Conservation (phyloP, 2,329 filamentous ascomycete species). For the Venturia aucupariae region DNA sequence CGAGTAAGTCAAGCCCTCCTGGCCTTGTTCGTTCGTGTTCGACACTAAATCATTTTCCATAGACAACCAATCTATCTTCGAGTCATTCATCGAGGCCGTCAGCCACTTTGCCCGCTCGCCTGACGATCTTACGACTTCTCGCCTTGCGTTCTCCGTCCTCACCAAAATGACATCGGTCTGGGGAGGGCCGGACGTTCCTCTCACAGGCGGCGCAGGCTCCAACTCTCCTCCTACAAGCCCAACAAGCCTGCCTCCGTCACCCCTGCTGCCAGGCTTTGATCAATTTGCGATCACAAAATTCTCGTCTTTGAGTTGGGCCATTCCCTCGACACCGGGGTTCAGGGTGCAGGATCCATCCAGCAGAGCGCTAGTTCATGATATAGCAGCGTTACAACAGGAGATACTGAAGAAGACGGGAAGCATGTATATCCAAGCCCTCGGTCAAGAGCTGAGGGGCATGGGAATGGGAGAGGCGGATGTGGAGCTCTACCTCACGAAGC, state of each 20-base stretch:
- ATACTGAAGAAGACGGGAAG: constrained; percentile 87
- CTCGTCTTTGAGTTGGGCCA: constrained; percentile 81
- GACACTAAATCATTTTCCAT: not conserved
- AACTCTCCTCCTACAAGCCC: constrained; percentile 9
- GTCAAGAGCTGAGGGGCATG: constrained; percentile 55
- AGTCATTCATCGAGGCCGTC: constrained; percentile 76
- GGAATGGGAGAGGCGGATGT: constrained; percentile 57
- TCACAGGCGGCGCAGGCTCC: constrained; percentile 27
- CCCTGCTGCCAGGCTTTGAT: constrained; percentile 73
- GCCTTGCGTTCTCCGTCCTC: constrained; percentile 75
- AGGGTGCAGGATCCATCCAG: constrained; percentile 80
- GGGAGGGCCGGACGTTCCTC: constrained; percentile 68
- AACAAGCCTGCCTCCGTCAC: constrained; percentile 29
- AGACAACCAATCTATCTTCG: constrained; percentile 83
- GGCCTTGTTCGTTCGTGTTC: not conserved
- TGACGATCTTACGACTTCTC: constrained; percentile 54
- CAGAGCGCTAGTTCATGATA: constrained; percentile 78
- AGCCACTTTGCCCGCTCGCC: constrained; percentile 75
- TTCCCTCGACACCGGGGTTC: constrained; percentile 71
- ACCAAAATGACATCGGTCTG: constrained; percentile 76
- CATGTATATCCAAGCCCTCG: constrained; percentile 63
- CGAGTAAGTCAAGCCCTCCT: constrained; percentile 37
- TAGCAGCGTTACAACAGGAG: constrained; percentile 75
- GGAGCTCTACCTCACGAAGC: constrained; percentile 50
- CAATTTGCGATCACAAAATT: constrained; percentile 83